Conservation (phyloP, 2,329 filamentous ascomycete genomes). For the Diaporthe ilicicola region DNA sequence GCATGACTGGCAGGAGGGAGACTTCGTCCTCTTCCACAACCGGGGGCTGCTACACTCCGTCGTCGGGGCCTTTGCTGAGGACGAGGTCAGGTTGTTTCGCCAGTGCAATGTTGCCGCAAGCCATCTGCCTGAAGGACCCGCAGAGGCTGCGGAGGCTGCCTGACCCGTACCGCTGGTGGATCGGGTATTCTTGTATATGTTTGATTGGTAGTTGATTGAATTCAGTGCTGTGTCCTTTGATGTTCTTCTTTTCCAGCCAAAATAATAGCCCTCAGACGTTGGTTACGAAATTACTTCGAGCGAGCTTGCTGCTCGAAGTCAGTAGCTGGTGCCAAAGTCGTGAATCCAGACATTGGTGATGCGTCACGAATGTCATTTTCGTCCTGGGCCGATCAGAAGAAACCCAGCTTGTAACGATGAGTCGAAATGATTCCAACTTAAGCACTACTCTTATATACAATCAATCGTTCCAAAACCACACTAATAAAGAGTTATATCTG, state of each 20-base stretch:
- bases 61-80: constrained; percentile 75
- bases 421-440: too few species aligned
- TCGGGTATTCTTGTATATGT: too few species aligned
- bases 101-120: constrained; percentile 83
- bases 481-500: too few species aligned
- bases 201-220: background rate
- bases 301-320: too few species aligned
- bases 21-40: constrained; percentile 82
- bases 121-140: constrained; percentile 61
- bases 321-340: too few species aligned
- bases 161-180: background rate
- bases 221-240: background rate
- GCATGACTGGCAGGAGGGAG: constrained; percentile 81
- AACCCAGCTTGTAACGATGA: too few species aligned
- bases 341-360: too few species aligned
- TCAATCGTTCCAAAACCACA: too few species aligned
- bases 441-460: too few species aligned
- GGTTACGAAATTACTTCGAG: too few species aligned
- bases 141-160: constrained; percentile 33
- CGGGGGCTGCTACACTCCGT: constrained; percentile 79
- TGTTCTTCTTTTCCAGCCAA: background rate
- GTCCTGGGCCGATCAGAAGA: too few species aligned
- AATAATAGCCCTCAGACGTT: background rate
- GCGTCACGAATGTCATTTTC: too few species aligned
- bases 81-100: constrained; percentile 78